phyloP scores from a whole-genome alignment of 257 asterid species.

The Solanum ossicruentum region DNA sequence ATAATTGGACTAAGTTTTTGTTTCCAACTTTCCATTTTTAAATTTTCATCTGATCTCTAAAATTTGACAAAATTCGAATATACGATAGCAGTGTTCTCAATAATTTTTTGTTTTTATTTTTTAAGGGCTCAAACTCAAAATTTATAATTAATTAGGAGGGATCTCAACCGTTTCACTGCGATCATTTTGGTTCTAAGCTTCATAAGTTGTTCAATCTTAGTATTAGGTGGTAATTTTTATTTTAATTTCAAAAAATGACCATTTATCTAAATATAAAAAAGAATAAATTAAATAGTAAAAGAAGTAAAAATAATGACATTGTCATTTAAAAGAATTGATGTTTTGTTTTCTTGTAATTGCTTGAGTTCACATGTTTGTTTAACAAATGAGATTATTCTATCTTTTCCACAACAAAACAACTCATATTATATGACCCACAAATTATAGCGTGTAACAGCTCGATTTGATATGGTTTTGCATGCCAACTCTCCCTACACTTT shows the following conservation, averaged over 20 bases:
- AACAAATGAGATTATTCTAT: slow-evolving; percentile 7
- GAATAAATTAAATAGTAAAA: not conserved
- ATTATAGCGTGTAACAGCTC: slow-evolving; percentile 22
- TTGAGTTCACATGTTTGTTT: slow-evolving; percentile 21
- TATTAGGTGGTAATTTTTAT: not conserved
- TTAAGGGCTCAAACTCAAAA: too few relatives aligned
- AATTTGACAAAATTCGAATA: too few relatives aligned
- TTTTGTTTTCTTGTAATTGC: not conserved
- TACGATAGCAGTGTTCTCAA: too few relatives aligned
- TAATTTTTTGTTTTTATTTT: too few relatives aligned
- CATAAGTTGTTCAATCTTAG: not conserved
- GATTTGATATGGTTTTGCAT: slow-evolving; percentile 21
- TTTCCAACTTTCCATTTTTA: not conserved
- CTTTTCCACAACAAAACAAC: slow-evolving; percentile 19
- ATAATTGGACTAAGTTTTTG: not conserved
- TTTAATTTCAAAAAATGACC: not conserved
- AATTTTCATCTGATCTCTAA: not conserved
- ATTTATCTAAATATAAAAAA: not conserved
- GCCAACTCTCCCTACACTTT: slow-evolving; percentile 4
- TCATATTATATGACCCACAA: slow-evolving; percentile 22
- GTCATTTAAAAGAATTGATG: not conserved
- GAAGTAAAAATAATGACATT: not conserved
- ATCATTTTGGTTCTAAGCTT: not conserved
- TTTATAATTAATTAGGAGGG: too few relatives aligned
- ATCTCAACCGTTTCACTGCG: too few relatives aligned